Percentiles rank a stretch among this genome's conserved stretches.
These are phyloP conservation scores for Aspergillus ibericus DNA, from an alignment of 2,329 filamentous ascomycete genomes.

Conservation along the genomic window DNA sequence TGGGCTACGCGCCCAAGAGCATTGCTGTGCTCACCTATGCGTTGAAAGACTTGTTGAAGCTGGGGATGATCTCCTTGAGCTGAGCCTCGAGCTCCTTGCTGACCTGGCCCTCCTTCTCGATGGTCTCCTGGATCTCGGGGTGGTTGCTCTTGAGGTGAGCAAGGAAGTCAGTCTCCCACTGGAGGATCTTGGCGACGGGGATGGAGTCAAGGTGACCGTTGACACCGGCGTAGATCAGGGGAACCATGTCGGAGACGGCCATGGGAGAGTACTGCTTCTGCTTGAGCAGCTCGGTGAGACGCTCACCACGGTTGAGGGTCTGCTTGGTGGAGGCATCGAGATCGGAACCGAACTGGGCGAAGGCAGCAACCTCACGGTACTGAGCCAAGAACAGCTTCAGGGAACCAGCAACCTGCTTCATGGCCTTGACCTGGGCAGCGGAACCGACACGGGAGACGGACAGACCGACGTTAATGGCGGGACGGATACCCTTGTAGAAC, in stretches of 20 bases:
- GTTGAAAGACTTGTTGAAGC: conserved; percentile 92
- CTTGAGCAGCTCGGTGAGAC: conserved; percentile 97
- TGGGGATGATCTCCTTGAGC: conserved; percentile 67
- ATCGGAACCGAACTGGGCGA: conserved; percentile 99
- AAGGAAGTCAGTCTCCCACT: conserved; percentile 95
- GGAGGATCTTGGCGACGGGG: conserved; percentile 85
- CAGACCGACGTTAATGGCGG: conserved; percentile 99
- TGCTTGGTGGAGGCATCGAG: conserved; percentile 98
- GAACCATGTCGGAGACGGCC: conserved; percentile 99
- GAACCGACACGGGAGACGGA: conserved; percentile 99
- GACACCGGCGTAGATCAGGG: conserved; percentile 98
- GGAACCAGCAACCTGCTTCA: conserved; percentile 99
- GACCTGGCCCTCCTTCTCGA: conserved; percentile 92
- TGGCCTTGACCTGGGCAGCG: conserved; percentile 99
- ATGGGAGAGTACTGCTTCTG: conserved; percentile 99
- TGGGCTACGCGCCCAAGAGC: conserved; percentile 31
- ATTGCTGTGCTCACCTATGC: conserved; percentile 40
- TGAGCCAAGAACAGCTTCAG: conserved; percentile 99
- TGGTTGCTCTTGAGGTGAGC: conserved; percentile 90
- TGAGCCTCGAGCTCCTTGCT: conserved; percentile 79
- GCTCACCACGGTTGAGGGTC: conserved; percentile 96
- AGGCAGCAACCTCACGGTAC: conserved; percentile 99
- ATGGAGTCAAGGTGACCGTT: conserved; percentile 90
- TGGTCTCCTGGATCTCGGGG: conserved; percentile 75
- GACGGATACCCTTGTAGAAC: conserved; percentile 99